phyloP scores from a whole-genome alignment of 768 basidiomycete genomes.

The Coprinopsis cinerea region DNA sequence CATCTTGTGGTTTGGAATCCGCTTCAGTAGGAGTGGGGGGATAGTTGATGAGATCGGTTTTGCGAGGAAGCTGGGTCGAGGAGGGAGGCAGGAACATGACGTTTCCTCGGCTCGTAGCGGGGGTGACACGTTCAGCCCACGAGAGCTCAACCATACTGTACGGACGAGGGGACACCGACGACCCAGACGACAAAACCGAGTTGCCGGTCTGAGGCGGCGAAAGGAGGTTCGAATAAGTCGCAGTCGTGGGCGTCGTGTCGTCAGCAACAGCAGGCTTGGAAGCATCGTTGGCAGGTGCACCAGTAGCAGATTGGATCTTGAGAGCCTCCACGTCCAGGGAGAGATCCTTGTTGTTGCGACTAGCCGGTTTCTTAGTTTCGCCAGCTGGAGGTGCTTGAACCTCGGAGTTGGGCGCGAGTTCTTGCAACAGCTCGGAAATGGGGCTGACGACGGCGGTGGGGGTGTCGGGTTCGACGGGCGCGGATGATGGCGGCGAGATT shows the following conservation, averaged over 20 bases:
- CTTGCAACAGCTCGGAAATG: too few species aligned
- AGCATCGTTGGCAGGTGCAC: not conserved
- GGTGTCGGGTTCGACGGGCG: too few species aligned
- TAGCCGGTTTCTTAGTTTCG: not conserved
- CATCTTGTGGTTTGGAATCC: slow-evolving; percentile 7
- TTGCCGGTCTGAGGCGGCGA: slow-evolving; percentile 19
- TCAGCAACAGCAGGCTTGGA: not conserved
- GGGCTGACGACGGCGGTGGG: too few species aligned
- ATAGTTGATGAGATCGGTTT: slow-evolving; percentile 30
- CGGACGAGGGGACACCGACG: slow-evolving; percentile 23
- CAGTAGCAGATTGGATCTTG: not conserved
- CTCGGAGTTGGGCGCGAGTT: not conserved
- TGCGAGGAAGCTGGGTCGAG: slow-evolving; percentile 16
- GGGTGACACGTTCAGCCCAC: slow-evolving; percentile 32
- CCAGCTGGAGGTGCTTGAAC: not conserved
- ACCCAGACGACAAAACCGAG: slow-evolving; percentile 10
- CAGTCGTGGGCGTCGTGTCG: not conserved
- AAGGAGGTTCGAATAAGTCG: slow-evolving; percentile 8
- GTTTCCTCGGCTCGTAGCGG: slow-evolving; percentile 31
- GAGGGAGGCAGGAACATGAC: slow-evolving; percentile 29
- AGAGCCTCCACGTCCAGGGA: slow-evolving; percentile 1
- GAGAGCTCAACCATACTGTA: slow-evolving; percentile 33
- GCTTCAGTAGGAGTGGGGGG: slow-evolving; percentile 30
- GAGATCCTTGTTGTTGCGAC: slow-evolving; percentile 3
- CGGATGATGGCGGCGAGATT: not conserved